These are phyloP conservation scores for Coprinopsis strossmayeri DNA, from an alignment of 768 basidiomycete genomes.

Conservation along the genomic window DNA sequence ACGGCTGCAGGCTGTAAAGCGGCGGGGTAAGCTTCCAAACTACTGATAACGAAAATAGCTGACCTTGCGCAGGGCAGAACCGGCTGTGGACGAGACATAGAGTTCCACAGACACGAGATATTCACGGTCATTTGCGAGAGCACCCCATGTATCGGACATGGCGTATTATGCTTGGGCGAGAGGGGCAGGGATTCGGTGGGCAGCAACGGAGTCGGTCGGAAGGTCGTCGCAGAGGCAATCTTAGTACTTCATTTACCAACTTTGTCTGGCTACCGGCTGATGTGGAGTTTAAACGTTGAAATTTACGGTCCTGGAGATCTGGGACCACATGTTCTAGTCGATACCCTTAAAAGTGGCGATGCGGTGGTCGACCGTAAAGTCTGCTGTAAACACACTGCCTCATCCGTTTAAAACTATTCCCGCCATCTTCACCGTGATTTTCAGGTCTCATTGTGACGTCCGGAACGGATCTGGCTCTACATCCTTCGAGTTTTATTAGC, in stretches of 20 bases:
- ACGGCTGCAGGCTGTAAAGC: slow-evolving; percentile 32
- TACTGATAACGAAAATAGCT: slow-evolving; percentile 8
- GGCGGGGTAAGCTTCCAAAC: slow-evolving; percentile 8
- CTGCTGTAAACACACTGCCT: too few species aligned
- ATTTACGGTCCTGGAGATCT: neutral
- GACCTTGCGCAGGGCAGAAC: slow-evolving; percentile 53
- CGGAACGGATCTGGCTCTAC: too few species aligned
- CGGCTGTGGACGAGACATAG: slow-evolving; percentile 49
- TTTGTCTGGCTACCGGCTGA: slow-evolving; percentile 6
- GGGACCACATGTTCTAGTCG: neutral
- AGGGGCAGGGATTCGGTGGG: slow-evolving; percentile 11
- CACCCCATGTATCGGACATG: slow-evolving; percentile 31
- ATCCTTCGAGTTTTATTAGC: too few species aligned
- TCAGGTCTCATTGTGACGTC: too few species aligned
- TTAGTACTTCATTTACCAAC: slow-evolving; percentile 14
- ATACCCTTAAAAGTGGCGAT: neutral
- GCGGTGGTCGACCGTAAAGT: neutral
- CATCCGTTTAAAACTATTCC: too few species aligned
- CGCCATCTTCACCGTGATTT: neutral
- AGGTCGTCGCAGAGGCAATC: neutral
- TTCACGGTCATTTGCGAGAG: slow-evolving; percentile 28
- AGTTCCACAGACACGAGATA: slow-evolving; percentile 59
- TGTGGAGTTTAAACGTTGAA: slow-evolving; percentile 9
- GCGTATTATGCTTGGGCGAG: slow-evolving; percentile 5
- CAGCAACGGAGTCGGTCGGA: neutral